Percentiles rank a stretch among this genome's conserved stretches.
These are phyloP conservation scores for Fusarium zealandicum DNA, from an alignment of 2,329 filamentous ascomycete species.

Conservation along the genomic window DNA sequence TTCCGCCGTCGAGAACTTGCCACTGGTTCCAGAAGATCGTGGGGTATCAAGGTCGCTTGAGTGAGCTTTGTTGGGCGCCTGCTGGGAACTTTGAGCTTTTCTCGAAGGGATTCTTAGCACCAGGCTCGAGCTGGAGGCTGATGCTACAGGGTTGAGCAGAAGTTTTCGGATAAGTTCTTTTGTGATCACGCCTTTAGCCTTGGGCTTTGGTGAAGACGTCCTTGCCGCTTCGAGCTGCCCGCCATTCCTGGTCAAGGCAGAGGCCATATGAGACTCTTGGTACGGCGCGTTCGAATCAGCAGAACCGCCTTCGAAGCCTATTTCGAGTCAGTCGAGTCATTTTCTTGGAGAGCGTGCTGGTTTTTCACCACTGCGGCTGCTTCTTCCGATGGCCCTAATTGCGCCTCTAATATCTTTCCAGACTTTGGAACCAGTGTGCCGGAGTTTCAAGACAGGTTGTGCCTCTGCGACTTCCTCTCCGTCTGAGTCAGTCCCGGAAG, in stretches of 20 bases:
- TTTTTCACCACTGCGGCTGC: conserved; percentile 39
- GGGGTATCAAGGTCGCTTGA: conserved; percentile 35
- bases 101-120: conserved; percentile 36
- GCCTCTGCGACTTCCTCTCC: conserved; percentile 14
- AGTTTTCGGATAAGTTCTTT: conserved; percentile 41
- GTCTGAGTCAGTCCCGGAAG: conserved; percentile 7
- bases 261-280: conserved; percentile 5
- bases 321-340: background rate
- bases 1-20: conserved; percentile 34
- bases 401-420: conserved; percentile 48
- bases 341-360: too few relatives aligned
- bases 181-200: conserved; percentile 29
- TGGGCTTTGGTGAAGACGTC: conserved; percentile 3
- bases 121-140: conserved; percentile 42
- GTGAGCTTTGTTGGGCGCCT: conserved; percentile 27
- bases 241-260: background rate
- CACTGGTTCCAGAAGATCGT: conserved; percentile 40
- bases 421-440: conserved; percentile 42
- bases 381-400: conserved; percentile 45
- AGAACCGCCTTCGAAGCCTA: conserved; percentile 38
- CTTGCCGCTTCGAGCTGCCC: background rate
- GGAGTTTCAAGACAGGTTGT: conserved; percentile 34
- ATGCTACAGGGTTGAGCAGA: conserved; percentile 35
- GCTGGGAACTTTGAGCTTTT: conserved; percentile 39
- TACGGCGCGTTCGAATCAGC: conserved; percentile 9